Evolutionary conservation across 2,329 filamentous ascomycete species (phyloP).

Genomic region (Cladosporium sphaerospermum): DNA sequence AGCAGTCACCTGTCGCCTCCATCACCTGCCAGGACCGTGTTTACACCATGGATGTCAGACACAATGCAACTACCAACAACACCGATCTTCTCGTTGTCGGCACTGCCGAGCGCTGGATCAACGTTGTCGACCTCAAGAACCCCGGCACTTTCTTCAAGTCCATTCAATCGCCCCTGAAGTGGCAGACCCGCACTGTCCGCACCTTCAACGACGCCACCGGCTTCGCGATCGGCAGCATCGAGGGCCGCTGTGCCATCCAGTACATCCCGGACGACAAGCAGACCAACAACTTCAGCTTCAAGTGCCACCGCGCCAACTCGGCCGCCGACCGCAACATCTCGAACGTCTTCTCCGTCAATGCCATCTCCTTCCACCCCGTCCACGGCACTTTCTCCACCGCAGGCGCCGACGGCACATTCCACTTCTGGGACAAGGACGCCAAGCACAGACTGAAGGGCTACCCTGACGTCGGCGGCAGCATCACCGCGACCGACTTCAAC

Average conservation of each 20-base stretch:
- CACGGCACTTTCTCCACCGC: conserved; percentile 99
- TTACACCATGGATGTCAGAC: conserved; percentile 86
- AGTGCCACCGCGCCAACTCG: conserved; percentile 85
- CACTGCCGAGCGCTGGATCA: conserved; percentile 93
- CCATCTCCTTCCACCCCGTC: conserved; percentile 93
- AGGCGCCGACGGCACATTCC: conserved; percentile 91
- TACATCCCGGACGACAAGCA: conserved; percentile 93
- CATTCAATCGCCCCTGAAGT: conserved; percentile 91
- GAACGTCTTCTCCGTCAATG: conserved; percentile 92
- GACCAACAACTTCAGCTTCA: conserved; percentile 92
- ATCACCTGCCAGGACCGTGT: conserved; percentile 68
- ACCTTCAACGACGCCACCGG: conserved; percentile 90
- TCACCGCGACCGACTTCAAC: conserved; percentile 89
- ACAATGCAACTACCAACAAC: conserved; percentile 32
- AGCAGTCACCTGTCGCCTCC: conserved; percentile 57
- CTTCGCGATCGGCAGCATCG: conserved; percentile 93
- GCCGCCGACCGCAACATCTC: conserved; percentile 58
- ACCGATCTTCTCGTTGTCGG: conserved; percentile 77
- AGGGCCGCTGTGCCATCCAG: conserved; percentile 94
- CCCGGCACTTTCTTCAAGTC: conserved; percentile 93
- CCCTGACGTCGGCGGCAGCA: conserved; percentile 60
- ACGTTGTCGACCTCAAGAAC: conserved; percentile 84
- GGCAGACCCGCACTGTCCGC: conserved; percentile 92
- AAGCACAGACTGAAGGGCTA: conserved; percentile 60
- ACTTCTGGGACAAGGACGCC: conserved; percentile 75